Evolutionary conservation across 805 yeast species (phyloP), one percentile per base, ranked within the genome.

Genomic region (Metschnikowia henanensis): DNA sequence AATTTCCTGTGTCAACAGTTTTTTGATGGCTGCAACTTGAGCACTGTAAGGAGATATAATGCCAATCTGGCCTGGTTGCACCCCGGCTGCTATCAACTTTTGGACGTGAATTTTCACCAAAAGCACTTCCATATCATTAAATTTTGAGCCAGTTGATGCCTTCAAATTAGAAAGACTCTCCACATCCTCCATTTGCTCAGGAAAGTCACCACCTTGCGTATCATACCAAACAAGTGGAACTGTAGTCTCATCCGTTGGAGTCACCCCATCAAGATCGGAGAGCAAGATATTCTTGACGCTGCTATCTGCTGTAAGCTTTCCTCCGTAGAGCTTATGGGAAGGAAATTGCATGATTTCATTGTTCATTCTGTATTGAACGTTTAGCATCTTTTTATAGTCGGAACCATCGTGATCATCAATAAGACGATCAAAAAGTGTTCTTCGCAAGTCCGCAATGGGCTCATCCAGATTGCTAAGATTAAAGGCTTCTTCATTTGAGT

Each of bases 1-100:
- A 12, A 26, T 34, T 8, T 28, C 38, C n/a, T 43, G 45, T 1
- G 45, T 49, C 37, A 65, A 67, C 16, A 49, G 39, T 4, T 60
- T 60, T 49, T 81, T 80, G 23, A 92, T 52, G 12, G 77, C 57
- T 0, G 83, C 61, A 0, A 90, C 95, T 59, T 92, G 99, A 0
- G 96, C 95, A 56, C 78, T 83, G 58, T 92, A 92, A 0, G 99
- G 98, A 0, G 97, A 79, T 28, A 92, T 91, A 0, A 92, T 70
- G 9, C 98, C 99, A 47, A 92, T 88, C 41, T 75, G 73, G 1
- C 65, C 64, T 23, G 76, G 73, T 2, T 58, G 39, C 0, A 87
- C 81, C 1, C 90, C 88, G 2, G 70, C 57, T 0, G 59, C 61
- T 3, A 81, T 46, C 17, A 92, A 67, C 16, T 69, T 59, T 2